Conservation (phyloP, 176 grass and related monocot species). For the Eleusine indica region DNA sequence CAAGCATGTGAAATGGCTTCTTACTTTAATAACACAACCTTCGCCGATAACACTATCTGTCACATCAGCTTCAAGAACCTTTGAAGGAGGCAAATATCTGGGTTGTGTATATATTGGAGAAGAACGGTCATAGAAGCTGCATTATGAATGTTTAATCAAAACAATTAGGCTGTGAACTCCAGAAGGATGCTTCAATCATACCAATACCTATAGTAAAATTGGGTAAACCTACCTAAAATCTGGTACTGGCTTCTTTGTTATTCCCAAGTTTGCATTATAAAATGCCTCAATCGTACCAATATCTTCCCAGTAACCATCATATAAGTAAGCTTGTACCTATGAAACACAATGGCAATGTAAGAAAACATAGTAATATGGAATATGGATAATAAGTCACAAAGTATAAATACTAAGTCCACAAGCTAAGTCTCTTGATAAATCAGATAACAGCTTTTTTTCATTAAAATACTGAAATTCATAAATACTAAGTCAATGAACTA, state of each 20-base stretch:
- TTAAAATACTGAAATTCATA: background rate
- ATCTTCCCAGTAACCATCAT: slow-evolving; percentile 99
- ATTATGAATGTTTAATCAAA: slow-evolving; percentile 36
- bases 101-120: slow-evolving; percentile 93
- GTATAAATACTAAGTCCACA: background rate
- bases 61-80: slow-evolving; percentile 88
- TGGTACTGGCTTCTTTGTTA: slow-evolving; percentile 90
- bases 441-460: background rate
- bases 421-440: slow-evolving; percentile 4
- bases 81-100: slow-evolving; percentile 89
- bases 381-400: background rate
- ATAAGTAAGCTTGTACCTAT: slow-evolving; percentile 94
- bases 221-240: slow-evolving; percentile 76
- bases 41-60: slow-evolving; percentile 97
- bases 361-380: slow-evolving; percentile 27
- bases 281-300: slow-evolving; percentile 93
- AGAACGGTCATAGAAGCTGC: slow-evolving; percentile 93
- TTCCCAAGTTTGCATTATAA: slow-evolving; percentile 91
- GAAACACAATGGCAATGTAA: slow-evolving; percentile 40
- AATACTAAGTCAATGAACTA: slow-evolving; percentile 7
- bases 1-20: slow-evolving; percentile 35
- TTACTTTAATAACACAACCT: slow-evolving; percentile 96
- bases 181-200: background rate
- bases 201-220: background rate
- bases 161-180: slow-evolving; percentile 25